These are phyloP conservation scores for Patellifolia procumbens DNA, from an alignment of 179 eudicot genomes.

Conservation along the genomic window DNA sequence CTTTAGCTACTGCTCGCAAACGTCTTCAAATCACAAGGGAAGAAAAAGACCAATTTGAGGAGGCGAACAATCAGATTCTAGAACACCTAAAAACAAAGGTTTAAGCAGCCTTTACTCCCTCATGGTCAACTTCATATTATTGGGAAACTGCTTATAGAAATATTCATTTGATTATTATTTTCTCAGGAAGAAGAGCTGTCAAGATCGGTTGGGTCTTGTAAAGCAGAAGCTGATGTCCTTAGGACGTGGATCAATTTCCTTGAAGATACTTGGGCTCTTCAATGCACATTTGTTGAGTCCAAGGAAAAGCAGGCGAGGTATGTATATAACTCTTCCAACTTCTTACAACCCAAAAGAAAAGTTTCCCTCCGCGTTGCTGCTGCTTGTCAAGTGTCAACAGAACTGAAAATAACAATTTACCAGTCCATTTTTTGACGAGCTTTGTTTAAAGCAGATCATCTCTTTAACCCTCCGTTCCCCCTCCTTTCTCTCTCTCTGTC, in stretches of 20 bases:
- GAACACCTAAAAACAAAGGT: constrained; percentile 89
- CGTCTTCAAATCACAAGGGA: constrained; percentile 81
- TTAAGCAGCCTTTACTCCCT: constrained; percentile 6
- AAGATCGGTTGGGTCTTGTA: constrained; percentile 67
- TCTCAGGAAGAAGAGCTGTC: constrained; percentile 84
- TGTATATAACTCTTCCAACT: constrained; percentile 26
- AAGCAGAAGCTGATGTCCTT: constrained; percentile 75
- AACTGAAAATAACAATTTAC: background rate
- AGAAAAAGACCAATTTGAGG: constrained; percentile 95
- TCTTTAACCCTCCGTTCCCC: too few relatives aligned
- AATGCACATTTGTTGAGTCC: constrained; percentile 56
- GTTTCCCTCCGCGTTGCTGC: too few relatives aligned
- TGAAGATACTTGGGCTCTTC: constrained; percentile 95
- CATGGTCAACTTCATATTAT: constrained; percentile 5
- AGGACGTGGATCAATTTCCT: constrained; percentile 94
- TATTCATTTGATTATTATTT: constrained; percentile 1
- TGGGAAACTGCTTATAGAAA: background rate
- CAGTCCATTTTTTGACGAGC: background rate
- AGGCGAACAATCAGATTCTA: constrained; percentile 91
- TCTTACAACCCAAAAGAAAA: background rate
- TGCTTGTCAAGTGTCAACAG: background rate
- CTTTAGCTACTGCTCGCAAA: constrained; percentile 77
- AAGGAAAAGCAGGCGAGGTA: constrained; percentile 81
- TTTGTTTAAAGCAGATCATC: background rate
- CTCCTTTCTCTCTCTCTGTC: background rate